Evolutionary conservation across 257 asterid genomes (phyloP).

Genomic region (Salvia splendens): DNA sequence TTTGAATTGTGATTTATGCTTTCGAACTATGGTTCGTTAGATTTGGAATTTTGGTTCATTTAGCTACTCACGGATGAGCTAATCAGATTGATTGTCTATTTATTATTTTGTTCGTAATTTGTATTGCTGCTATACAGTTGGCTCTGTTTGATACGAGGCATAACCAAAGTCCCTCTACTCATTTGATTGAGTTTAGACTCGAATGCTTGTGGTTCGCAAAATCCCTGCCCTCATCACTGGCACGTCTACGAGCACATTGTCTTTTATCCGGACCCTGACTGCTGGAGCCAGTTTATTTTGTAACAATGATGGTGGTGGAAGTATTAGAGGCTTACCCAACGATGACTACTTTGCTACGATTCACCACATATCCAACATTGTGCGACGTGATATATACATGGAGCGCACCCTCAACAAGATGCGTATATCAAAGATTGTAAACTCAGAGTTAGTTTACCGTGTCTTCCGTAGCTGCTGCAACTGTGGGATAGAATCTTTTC

Average conservation of each 20-base stretch:
- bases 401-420: slow-evolving; percentile 94
- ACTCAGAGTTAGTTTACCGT: slow-evolving; percentile 86
- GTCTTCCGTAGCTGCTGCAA: slow-evolving; percentile 80
- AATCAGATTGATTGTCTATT: background rate
- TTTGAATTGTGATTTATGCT: background rate
- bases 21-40: background rate
- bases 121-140: background rate
- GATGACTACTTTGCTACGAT: slow-evolving; percentile 91
- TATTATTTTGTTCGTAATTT: background rate
- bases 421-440: slow-evolving; percentile 64
- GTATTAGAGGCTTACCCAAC: slow-evolving; percentile 48
- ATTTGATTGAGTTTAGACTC: background rate
- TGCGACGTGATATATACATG: slow-evolving; percentile 82
- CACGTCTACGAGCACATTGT: slow-evolving; percentile 18
- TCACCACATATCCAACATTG: slow-evolving; percentile 92
- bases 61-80: background rate
- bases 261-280: slow-evolving; percentile 36
- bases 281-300: slow-evolving; percentile 35
- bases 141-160: background rate
- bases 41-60: background rate
- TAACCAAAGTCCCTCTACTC: slow-evolving; percentile 2
- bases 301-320: slow-evolving; percentile 28
- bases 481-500: slow-evolving; percentile 78
- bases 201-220: slow-evolving; percentile 39
- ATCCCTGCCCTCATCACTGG: slow-evolving; percentile 23